phyloP scores from a whole-genome alignment of 331 rosid species.

The Spiraea crenata region DNA sequence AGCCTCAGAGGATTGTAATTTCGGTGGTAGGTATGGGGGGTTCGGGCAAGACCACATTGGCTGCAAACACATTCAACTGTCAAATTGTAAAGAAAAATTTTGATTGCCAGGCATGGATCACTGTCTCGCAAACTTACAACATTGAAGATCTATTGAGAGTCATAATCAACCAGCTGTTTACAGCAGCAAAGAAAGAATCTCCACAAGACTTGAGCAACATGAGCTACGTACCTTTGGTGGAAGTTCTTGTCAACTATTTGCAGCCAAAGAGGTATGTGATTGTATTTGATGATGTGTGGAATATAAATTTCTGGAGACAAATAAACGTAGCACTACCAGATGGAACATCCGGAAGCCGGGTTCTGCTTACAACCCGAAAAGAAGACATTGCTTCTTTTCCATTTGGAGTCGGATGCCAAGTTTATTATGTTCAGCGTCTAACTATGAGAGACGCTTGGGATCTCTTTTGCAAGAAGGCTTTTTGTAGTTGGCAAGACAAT shows the following conservation, averaged over 20 bases:
- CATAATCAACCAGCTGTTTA: conserved; percentile 9
- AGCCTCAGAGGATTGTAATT: background rate
- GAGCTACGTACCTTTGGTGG: conserved; percentile 5
- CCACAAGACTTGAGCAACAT: conserved; percentile 15
- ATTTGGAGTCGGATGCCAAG: conserved; percentile 12
- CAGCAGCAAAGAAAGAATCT: background rate
- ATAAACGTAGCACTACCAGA: conserved; percentile 11
- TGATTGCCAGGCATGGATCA: conserved; percentile 19
- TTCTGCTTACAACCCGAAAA: conserved; percentile 17
- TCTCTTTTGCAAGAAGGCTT: conserved; percentile 25
- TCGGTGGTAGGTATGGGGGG: conserved; percentile 23
- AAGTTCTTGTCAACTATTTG: conserved; percentile 6
- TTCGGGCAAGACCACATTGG: conserved; percentile 20
- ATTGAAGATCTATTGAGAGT: conserved; percentile 3
- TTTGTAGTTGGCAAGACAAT: background rate
- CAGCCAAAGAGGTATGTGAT: conserved; percentile 6
- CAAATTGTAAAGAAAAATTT: conserved; percentile 16
- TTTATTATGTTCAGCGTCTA: conserved; percentile 13
- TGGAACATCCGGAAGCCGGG: conserved; percentile 8
- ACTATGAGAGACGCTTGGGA: conserved; percentile 9
- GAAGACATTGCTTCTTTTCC: conserved; percentile 19
- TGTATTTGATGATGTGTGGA: conserved; percentile 32
- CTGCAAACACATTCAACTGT: conserved; percentile 11
- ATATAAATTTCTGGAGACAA: conserved; percentile 3
- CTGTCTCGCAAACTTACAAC: conserved; percentile 24